Evolutionary conservation across 768 basidiomycete species (phyloP), one percentile per base, ranked within the genome.

Genomic region (Amanita brunnescens): DNA sequence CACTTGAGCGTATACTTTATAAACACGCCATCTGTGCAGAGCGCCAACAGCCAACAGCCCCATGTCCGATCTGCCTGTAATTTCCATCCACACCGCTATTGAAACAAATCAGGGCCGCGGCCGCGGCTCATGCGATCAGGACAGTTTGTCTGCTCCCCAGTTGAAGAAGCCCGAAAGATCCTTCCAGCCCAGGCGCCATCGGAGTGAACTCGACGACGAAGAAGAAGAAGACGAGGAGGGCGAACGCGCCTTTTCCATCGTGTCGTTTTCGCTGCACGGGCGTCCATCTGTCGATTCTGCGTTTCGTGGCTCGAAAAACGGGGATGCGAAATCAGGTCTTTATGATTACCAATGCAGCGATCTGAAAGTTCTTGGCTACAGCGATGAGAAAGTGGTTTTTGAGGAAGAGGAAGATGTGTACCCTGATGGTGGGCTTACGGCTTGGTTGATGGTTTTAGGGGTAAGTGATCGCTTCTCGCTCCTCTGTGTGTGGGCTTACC

Each of bases 371-470:
- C 16, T 18, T 33, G 5, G 16, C 43, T 5, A 18, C 43, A 1
- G 24, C 12, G 33, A 23, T 20, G 20, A 30, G 6, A 47, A 34
- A 47, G 5, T 6, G 13, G 14, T 9, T 2, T 33, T 26, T 12
- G 43, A n/a, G n/a, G n/a, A n/a, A 5, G 46, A 32, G 29, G 32
- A 41, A 32, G 38, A 41, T 8, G n/a, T 18, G 4, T 73, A 62
- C 55, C 73, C 73, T 0, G 74, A 76, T 56, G 74, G 74, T 35
- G 74, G 74, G 1, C 58, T 67, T 33, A 60, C 62, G 50, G 74
- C 74, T 13, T 76, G 74, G 74, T 50, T 74, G 16, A 63, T 76
- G 34, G 69, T 76, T 21, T 58, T 62, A 43, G 74, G 73, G 56
- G 74, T 75, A 54, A 44, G 70, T 61, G 12, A 26, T 26, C 29